Conservation (phyloP, 106 monocot genomes). For the Apostasia shenzhenica region DNA sequence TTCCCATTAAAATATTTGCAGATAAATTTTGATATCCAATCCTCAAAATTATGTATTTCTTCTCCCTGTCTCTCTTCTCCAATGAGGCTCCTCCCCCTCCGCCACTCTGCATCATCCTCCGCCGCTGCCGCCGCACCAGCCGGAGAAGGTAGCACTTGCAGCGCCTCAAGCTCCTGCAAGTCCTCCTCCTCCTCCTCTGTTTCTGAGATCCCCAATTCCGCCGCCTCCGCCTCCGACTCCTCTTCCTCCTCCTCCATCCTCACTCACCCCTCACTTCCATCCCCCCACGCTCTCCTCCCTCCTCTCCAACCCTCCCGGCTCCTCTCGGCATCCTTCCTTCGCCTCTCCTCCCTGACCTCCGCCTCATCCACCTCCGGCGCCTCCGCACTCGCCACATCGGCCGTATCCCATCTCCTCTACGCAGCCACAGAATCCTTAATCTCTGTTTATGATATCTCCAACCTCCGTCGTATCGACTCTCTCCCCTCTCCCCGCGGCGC, state of each 20-base stretch:
- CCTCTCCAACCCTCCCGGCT: not conserved
- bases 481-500: not conserved
- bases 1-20: too few species aligned
- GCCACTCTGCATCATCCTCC: too few species aligned
- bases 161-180: not conserved
- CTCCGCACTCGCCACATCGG: constrained; percentile 15
- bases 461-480: constrained; percentile 11
- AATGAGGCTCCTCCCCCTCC: too few species aligned
- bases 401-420: constrained; percentile 20
- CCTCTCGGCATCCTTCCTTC: not conserved
- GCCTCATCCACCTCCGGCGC: not conserved
- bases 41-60: constrained; percentile 22
- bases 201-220: not conserved
- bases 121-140: too few species aligned
- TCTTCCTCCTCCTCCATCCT: constrained; percentile 3
- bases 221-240: too few species aligned
- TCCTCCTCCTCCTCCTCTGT: constrained; percentile 2
- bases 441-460: constrained; percentile 19
- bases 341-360: not conserved
- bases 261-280: constrained; percentile 9
- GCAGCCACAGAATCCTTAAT: constrained; percentile 20
- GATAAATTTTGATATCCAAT: not conserved
- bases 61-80: too few species aligned
- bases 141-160: too few species aligned
- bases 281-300: constrained; percentile 2